A percentile compares a stretch with the other conserved stretches of the same genome.
These are phyloP conservation scores for Paramecium tetraurelia DNA, from an alignment of 73 alveolate genomes.

Conservation along the genomic window DNA sequence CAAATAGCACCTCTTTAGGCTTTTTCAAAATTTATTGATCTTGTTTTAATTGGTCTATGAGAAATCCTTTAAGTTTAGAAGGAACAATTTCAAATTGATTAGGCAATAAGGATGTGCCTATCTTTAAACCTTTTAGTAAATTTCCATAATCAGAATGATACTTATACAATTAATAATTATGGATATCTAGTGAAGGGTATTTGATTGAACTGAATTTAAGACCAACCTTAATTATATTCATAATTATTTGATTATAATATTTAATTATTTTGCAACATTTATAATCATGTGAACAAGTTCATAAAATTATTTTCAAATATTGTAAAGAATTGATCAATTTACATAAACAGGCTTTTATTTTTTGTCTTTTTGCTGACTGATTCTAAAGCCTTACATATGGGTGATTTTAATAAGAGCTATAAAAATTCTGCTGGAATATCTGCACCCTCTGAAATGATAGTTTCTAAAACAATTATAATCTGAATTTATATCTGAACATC, in stretches of 20 bases:
- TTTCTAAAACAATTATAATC: not conserved
- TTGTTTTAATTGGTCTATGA: not conserved
- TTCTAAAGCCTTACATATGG: not conserved
- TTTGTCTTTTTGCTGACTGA: not conserved
- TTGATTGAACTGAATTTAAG: not conserved
- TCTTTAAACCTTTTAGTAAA: not conserved
- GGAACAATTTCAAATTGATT: not conserved
- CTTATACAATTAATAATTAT: not conserved
- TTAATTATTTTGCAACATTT: not conserved
- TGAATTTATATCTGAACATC: not conserved
- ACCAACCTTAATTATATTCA: not conserved
- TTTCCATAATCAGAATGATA: not conserved
- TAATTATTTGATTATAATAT: not conserved
- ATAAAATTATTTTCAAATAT: not conserved
- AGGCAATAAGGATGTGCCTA: not conserved
- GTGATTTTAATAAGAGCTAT: not conserved
- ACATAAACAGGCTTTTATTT: not conserved
- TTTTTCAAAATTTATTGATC: not conserved
- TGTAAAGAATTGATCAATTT: not conserved
- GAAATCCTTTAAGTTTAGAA: not conserved
- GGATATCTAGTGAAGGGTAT: not conserved
- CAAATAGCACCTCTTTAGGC: slow-evolving; percentile 34
- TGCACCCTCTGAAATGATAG: not conserved
- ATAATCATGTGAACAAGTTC: not conserved
- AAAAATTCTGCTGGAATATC: not conserved